Conservation (phyloP, 163 green algal species). For the Scenedesmus sp. region DNA sequence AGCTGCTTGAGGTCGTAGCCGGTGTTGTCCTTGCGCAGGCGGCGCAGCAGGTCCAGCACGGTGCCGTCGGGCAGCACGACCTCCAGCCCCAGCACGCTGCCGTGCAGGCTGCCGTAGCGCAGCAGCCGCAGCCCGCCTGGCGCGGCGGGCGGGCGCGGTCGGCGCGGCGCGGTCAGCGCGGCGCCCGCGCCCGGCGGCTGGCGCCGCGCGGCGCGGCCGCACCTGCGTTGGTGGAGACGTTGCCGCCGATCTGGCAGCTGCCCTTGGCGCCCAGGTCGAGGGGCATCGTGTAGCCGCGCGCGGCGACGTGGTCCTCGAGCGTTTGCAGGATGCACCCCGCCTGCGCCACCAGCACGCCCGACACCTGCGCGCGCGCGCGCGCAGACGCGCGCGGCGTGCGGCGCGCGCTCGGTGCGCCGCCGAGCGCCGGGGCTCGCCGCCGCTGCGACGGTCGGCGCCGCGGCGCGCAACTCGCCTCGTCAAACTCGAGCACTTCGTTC, state of each 20-base stretch:
- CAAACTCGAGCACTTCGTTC: conserved; percentile 75
- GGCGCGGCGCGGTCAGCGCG: no score
- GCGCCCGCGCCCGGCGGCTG: neutral
- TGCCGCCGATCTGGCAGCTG: conserved; percentile 97
- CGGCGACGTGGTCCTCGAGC: conserved; percentile 75
- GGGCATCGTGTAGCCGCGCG: conserved; percentile 83
- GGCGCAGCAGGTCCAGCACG: conserved; percentile 84
- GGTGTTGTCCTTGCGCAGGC: conserved; percentile 97
- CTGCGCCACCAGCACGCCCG: conserved; percentile 82
- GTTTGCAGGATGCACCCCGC: conserved; percentile 88
- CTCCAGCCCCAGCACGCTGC: conserved; percentile 81
- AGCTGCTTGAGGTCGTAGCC: conserved; percentile 99
- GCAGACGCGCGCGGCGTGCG: neutral
- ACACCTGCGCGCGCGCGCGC: conserved; percentile 64
- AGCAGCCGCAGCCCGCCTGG: conserved; percentile 85
- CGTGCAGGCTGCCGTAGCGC: conserved; percentile 94
- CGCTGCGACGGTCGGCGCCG: no score
- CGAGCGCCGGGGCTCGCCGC: no score
- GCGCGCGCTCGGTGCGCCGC: neutral
- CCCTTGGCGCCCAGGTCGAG: conserved; percentile 96
- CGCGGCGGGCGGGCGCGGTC: neutral
- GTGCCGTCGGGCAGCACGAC: conserved; percentile 79
- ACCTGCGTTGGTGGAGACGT: conserved; percentile 96
- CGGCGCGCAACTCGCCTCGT: conserved; percentile 52
- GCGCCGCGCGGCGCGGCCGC: conserved; percentile 36